A percentile compares a stretch with the other conserved stretches of the same genome.
These are phyloP conservation scores for Fusarium sp. DNA, from an alignment of 2,329 filamentous ascomycete species.

Conservation along the genomic window DNA sequence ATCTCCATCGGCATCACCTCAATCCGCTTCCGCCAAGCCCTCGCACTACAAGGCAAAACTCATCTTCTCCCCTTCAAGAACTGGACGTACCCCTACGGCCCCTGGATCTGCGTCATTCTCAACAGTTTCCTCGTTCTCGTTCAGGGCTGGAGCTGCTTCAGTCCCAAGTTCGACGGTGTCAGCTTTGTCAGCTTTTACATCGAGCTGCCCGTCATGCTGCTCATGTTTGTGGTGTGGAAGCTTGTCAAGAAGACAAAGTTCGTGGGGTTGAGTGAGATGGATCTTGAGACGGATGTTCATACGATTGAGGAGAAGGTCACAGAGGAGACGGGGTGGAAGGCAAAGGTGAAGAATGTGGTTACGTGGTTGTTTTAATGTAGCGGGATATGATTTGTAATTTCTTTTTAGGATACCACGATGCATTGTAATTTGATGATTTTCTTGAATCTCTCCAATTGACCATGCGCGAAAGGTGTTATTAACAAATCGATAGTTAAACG, in stretches of 20 bases:
- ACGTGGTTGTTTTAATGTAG: constrained; percentile 48
- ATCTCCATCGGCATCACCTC: constrained; percentile 71
- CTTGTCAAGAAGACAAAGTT: constrained; percentile 70
- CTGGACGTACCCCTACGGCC: constrained; percentile 72
- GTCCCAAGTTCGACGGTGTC: constrained; percentile 64
- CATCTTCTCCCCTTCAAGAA: constrained; percentile 71
- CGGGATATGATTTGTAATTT: neutral
- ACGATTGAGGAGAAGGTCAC: constrained; percentile 51
- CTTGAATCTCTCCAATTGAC: neutral
- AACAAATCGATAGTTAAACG: neutral
- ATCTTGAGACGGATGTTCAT: constrained; percentile 69
- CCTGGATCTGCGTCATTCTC: constrained; percentile 63
- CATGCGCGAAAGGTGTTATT: neutral
- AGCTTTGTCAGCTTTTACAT: constrained; percentile 72
- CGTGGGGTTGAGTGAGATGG: constrained; percentile 65
- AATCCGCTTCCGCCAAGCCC: constrained; percentile 69
- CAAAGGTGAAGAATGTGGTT: constrained; percentile 35
- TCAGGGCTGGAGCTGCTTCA: constrained; percentile 72
- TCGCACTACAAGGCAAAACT: constrained; percentile 66
- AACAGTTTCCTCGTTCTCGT: constrained; percentile 69
- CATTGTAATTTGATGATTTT: neutral
- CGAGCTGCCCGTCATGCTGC: constrained; percentile 67
- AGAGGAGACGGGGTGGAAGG: constrained; percentile 59
- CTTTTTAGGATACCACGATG: neutral
- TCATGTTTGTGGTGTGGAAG: constrained; percentile 78